Conservation (phyloP, 2,329 filamentous ascomycete species). For the Aspergillus felis region DNA sequence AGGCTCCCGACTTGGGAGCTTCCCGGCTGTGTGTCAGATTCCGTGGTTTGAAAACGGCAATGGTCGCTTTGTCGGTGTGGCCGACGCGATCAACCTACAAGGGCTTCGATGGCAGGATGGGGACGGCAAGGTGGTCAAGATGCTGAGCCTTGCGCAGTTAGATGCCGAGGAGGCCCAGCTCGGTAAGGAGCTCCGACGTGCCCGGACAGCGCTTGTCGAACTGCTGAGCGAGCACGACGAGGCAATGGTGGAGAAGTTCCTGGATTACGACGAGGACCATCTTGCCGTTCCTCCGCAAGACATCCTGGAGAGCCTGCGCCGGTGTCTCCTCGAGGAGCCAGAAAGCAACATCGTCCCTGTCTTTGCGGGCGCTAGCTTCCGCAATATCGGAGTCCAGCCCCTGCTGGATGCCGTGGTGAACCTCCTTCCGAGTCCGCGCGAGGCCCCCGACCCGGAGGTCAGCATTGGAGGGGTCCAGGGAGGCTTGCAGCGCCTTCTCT, state of each 20-base stretch:
- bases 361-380: slow-evolving; percentile 87
- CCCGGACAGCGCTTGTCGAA: slow-evolving; percentile 75
- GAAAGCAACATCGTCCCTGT: slow-evolving; percentile 72
- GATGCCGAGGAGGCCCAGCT: slow-evolving; percentile 47
- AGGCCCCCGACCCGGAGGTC: slow-evolving; percentile 75
- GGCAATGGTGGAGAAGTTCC: slow-evolving; percentile 74
- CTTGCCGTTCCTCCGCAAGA: slow-evolving; percentile 60
- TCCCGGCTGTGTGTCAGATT: slow-evolving; percentile 90
- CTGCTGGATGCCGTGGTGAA: slow-evolving; percentile 85
- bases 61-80: slow-evolving; percentile 75
- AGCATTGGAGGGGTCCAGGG: slow-evolving; percentile 58
- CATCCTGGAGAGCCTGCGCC: slow-evolving; percentile 70
- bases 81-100: slow-evolving; percentile 73
- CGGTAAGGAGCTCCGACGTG: slow-evolving; percentile 66
- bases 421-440: slow-evolving; percentile 76
- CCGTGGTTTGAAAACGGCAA: slow-evolving; percentile 80
- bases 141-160: slow-evolving; percentile 54
- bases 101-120: slow-evolving; percentile 70
- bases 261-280: slow-evolving; percentile 71
- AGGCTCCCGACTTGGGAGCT: slow-evolving; percentile 71
- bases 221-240: slow-evolving; percentile 86
- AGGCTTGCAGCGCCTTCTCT: slow-evolving; percentile 49
- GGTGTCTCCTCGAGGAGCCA: slow-evolving; percentile 61
- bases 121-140: slow-evolving; percentile 61
- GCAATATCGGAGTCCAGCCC: slow-evolving; percentile 90